Evolutionary conservation across 73 alveolate genomes (phyloP).

Genomic region (Effrenium voratum): DNA sequence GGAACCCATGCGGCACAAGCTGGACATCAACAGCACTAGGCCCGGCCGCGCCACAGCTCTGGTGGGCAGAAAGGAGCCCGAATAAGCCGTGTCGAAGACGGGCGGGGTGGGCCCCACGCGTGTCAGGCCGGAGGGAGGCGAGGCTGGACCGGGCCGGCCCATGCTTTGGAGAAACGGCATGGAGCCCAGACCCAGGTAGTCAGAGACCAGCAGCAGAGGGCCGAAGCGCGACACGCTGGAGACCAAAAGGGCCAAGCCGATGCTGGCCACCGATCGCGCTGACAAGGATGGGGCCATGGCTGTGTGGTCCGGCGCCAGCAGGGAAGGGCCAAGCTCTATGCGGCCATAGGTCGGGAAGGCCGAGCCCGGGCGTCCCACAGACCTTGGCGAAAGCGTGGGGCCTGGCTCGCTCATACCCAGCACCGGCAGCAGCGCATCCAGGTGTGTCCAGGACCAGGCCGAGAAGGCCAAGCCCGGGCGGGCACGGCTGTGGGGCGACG

Average conservation of each 20-base stretch:
- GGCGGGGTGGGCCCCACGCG: neutral
- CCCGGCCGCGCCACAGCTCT: neutral
- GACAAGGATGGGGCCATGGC: neutral
- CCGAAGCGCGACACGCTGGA: neutral
- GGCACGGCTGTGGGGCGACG: neutral
- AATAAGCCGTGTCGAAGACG: conserved; percentile 1
- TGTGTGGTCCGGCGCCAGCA: neutral
- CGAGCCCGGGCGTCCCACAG: too few relatives aligned
- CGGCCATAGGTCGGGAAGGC: neutral
- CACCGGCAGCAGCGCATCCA: too few relatives aligned
- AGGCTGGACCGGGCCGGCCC: neutral
- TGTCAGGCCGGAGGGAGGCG: conserved; percentile 42
- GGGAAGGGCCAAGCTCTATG: neutral
- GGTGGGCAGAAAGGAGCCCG: neutral
- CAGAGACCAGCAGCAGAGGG: neutral
- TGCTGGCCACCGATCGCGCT: neutral
- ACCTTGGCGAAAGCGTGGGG: too few relatives aligned
- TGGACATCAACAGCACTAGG: neutral
- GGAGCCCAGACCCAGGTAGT: neutral
- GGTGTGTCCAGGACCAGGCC: too few relatives aligned
- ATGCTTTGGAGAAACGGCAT: neutral
- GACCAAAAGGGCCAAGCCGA: neutral
- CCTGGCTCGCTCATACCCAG: too few relatives aligned
- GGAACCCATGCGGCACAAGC: neutral
- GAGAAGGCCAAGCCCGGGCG: neutral